Conservation (phyloP, 805 yeast genomes). For the Torulaspora indica region DNA sequence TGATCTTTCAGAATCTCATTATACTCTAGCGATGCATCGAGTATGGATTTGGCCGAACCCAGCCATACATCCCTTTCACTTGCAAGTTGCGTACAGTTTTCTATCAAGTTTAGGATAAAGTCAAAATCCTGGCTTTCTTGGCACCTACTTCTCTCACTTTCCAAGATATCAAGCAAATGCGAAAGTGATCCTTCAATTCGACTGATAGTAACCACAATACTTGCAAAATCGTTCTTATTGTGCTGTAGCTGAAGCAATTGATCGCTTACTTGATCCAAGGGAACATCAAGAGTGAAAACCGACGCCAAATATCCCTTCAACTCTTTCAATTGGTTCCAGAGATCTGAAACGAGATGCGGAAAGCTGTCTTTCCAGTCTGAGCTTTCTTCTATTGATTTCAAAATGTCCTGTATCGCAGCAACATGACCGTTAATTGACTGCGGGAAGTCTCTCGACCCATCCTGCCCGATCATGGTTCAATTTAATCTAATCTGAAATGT, state of each 20-base stretch:
- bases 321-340: constrained; percentile 4
- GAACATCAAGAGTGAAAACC: constrained; percentile 8
- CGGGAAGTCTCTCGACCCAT: neutral
- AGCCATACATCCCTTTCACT: constrained; percentile 24
- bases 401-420: neutral
- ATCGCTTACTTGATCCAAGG: constrained; percentile 3
- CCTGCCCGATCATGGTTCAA: neutral
- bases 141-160: constrained; percentile 20
- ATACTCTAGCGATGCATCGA: constrained; percentile 43
- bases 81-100: constrained; percentile 26
- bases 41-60: constrained; percentile 30
- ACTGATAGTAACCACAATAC: constrained; percentile 32
- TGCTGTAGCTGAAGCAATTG: constrained; percentile 36
- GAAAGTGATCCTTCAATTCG: constrained; percentile 37
- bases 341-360: constrained; percentile 1
- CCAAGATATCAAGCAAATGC: constrained; percentile 37
- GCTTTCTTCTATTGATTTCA: neutral
- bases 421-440: neutral
- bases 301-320: constrained; percentile 3
- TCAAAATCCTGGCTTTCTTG: constrained; percentile 7
- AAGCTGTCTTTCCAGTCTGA: neutral
- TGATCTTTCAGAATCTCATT: constrained; percentile 41
- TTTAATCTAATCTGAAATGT: neutral
- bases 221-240: constrained; percentile 34
- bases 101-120: constrained; percentile 32